phyloP scores from a whole-genome alignment of 2,329 filamentous ascomycete species.

The Paramyrothecium sp. region DNA sequence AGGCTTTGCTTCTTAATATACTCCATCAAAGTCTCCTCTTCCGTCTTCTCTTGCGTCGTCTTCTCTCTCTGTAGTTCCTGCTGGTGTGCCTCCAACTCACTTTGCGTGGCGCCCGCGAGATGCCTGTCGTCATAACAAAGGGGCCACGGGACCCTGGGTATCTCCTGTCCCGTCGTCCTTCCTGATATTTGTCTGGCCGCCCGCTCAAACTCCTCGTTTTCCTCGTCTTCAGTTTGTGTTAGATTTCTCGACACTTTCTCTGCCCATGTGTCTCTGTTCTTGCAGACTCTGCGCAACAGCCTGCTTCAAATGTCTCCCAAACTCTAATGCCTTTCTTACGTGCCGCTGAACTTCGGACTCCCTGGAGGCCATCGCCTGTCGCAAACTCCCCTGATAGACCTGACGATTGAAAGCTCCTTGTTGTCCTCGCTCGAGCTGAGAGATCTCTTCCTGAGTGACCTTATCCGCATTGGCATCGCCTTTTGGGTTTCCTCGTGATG shows the following conservation, averaged over 20 bases:
- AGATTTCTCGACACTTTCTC: too few species aligned
- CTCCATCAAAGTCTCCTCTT: conserved; percentile 72
- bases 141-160: too few species aligned
- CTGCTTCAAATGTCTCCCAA: conserved; percentile 3
- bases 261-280: neutral
- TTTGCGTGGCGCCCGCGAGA: conserved; percentile 15
- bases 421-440: neutral
- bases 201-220: conserved; percentile 36
- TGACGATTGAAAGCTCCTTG: conserved; percentile 1
- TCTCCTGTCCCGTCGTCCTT: neutral
- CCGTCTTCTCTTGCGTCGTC: conserved; percentile 36
- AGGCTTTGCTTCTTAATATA: conserved; percentile 76
- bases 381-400: conserved; percentile 2
- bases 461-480: too few species aligned
- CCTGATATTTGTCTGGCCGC: conserved; percentile 11
- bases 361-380: conserved; percentile 2
- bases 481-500: too few species aligned
- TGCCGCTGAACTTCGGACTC: conserved; percentile 4
- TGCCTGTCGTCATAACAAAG: conserved; percentile 7
- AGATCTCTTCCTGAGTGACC: too few species aligned
- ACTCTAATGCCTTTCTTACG: conserved; percentile 1
- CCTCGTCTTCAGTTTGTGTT: too few species aligned
- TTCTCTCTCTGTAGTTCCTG: conserved; percentile 36
- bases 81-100: conserved; percentile 42
- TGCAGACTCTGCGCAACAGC: conserved; percentile 3